Conservation (phyloP, 2,329 filamentous ascomycete genomes). For the Phyllosticta citribraziliensis region DNA sequence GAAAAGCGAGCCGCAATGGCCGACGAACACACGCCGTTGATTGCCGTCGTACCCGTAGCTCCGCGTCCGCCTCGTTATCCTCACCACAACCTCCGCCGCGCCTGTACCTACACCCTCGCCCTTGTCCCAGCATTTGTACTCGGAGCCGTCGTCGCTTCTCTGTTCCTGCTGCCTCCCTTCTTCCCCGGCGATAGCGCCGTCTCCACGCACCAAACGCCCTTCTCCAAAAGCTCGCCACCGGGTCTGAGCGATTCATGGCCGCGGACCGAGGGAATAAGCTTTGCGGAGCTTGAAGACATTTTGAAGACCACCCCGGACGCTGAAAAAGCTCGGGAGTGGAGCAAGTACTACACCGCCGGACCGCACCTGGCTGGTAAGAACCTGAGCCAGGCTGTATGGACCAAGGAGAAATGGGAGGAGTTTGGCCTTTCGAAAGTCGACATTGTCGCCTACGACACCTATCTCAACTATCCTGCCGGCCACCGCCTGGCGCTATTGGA, state of each 20-base stretch:
- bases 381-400: slow-evolving; percentile 42
- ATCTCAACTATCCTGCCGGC: slow-evolving; percentile 41
- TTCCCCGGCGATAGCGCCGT: slow-evolving; percentile 22
- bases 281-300: slow-evolving; percentile 45
- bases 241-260: slow-evolving; percentile 31
- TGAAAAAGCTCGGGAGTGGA: slow-evolving; percentile 41
- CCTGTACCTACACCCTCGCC: slow-evolving; percentile 51
- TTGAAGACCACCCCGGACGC: slow-evolving; percentile 45
- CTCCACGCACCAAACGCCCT: slow-evolving; percentile 14
- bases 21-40: slow-evolving; percentile 56
- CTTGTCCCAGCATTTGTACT: slow-evolving; percentile 29
- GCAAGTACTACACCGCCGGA: slow-evolving; percentile 41
- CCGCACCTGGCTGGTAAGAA: slow-evolving; percentile 44
- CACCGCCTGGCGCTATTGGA: slow-evolving; percentile 38
- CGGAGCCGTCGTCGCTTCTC: slow-evolving; percentile 27
- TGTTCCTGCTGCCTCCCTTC: slow-evolving; percentile 26
- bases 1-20: slow-evolving; percentile 26
- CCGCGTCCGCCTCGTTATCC: slow-evolving; percentile 40
- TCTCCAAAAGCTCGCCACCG: slow-evolving; percentile 13
- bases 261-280: slow-evolving; percentile 38
- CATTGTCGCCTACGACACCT: slow-evolving; percentile 42
- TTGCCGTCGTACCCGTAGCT: slow-evolving; percentile 50
- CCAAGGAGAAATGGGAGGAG: slow-evolving; percentile 38
- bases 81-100: slow-evolving; percentile 52
- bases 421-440: slow-evolving; percentile 36